phyloP scores from a whole-genome alignment of 805 yeast genomes.

The Yamadazyma philogaea region DNA sequence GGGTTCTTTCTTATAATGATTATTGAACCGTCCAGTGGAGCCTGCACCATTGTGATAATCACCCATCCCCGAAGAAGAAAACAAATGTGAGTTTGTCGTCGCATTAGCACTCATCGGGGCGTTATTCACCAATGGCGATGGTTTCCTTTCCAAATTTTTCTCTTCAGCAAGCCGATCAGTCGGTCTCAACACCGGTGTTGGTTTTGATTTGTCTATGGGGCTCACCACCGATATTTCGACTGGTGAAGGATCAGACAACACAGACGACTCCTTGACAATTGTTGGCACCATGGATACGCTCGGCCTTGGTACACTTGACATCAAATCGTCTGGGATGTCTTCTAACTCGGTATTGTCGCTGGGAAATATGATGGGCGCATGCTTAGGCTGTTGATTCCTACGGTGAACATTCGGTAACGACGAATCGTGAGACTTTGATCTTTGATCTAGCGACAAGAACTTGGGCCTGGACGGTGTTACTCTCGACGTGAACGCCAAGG shows the following conservation, averaged over 20 bases:
- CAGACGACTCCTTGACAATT: slow-evolving; percentile 12
- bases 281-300: slow-evolving; percentile 20
- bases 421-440: slow-evolving; percentile 44
- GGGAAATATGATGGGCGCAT: slow-evolving; percentile 32
- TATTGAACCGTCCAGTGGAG: slow-evolving; percentile 30
- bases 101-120: slow-evolving; percentile 31
- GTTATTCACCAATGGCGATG: slow-evolving; percentile 32
- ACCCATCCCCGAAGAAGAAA: background rate
- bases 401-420: slow-evolving; percentile 26
- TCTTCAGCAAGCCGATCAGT: background rate
- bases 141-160: slow-evolving; percentile 16
- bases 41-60: slow-evolving; percentile 6
- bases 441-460: slow-evolving; percentile 27
- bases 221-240: background rate
- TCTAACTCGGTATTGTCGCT: slow-evolving; percentile 33
- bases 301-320: slow-evolving; percentile 27
- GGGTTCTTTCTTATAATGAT: slow-evolving; percentile 50
- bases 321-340: slow-evolving; percentile 41
- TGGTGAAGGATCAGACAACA: slow-evolving; percentile 3
- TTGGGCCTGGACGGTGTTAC: slow-evolving; percentile 36
- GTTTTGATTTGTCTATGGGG: background rate
- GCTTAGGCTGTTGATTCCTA: slow-evolving; percentile 13
- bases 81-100: slow-evolving; percentile 11
- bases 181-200: background rate
- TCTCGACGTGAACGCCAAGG: slow-evolving; percentile 44